Conservation (phyloP, 2,329 filamentous ascomycete species). For the Aureobasidium pullulans region DNA sequence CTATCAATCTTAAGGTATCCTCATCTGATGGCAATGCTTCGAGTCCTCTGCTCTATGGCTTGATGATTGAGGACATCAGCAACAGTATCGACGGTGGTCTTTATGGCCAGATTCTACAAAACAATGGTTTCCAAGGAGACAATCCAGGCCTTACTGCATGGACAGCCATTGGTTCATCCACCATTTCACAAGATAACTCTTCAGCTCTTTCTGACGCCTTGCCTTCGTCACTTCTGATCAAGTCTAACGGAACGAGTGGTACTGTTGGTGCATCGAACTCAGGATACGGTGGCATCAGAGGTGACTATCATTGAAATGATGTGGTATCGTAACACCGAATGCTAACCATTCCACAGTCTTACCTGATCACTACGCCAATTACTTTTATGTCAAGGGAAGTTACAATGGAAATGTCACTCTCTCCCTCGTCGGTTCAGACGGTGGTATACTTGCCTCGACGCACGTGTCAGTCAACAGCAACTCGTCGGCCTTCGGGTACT, state of each 20-base stretch:
- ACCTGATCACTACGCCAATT: slow-evolving; percentile 21
- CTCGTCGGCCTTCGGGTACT: slow-evolving; percentile 21
- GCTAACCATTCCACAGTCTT: background rate
- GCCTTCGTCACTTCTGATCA: slow-evolving; percentile 43
- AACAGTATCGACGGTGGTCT: slow-evolving; percentile 63
- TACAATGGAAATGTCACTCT: slow-evolving; percentile 23
- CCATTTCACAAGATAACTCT: slow-evolving; percentile 16
- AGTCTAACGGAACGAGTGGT: slow-evolving; percentile 35
- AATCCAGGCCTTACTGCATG: slow-evolving; percentile 31
- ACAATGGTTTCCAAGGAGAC: slow-evolving; percentile 56
- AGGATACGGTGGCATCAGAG: slow-evolving; percentile 26
- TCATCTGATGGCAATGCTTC: slow-evolving; percentile 32
- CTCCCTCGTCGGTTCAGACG: slow-evolving; percentile 13
- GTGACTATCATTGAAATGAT: slow-evolving; percentile 24
- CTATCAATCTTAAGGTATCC: slow-evolving; percentile 21
- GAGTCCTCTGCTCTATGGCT: slow-evolving; percentile 33
- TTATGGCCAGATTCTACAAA: slow-evolving; percentile 60
- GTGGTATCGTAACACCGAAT: background rate
- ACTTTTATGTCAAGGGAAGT: slow-evolving; percentile 24
- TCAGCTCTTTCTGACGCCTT: slow-evolving; percentile 46
- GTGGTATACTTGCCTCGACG: slow-evolving; percentile 8
- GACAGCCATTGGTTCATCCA: background rate
- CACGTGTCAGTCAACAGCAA: slow-evolving; percentile 6
- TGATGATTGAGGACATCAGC: slow-evolving; percentile 52
- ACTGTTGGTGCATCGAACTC: slow-evolving; percentile 38